Base-by-base conservation (phyloP, 2,329 filamentous ascomycete genomes). In the Hymenoscyphus repandus region DNA sequence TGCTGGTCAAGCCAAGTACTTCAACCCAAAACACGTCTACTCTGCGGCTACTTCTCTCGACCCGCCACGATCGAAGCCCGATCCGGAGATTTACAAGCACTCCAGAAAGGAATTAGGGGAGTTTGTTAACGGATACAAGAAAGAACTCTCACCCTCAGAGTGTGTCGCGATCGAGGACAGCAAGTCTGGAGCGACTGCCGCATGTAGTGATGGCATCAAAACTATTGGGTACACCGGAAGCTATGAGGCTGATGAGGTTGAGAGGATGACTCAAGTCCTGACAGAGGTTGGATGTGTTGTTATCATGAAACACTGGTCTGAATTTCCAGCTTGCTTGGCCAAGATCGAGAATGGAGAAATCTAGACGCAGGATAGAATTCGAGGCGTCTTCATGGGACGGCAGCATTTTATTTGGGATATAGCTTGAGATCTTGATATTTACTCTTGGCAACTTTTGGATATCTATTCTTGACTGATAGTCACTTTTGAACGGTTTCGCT, bases 61-160 rank as follows among this genome's bases (percentile, higher is more conserved):
- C 51, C 81, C 75, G 64, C 90, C 90, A n/a, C 91, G 88, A 49
- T 88, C 83, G 70, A 96, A 96, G 79, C 90, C 90, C 13, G 88
- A 95, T 70, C 90, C 91, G 15, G 88, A 88, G 59, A 86, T 96
- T 71, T 96, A 96, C 74, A n/a, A n/a, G n/a, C n/a, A n/a, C n/a
- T n/a, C n/a, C n/a, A n/a, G n/a, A n/a, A n/a, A n/a, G n/a, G n/a
- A n/a, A n/a, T n/a, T n/a, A n/a, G n/a, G n/a, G n/a, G n/a, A n/a
- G n/a, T n/a, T n/a, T n/a, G n/a, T n/a, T n/a, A n/a, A n/a, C n/a
- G n/a, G n/a, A n/a, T n/a, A n/a, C n/a, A n/a, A n/a, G n/a, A n/a
- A n/a, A n/a, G n/a, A n/a, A n/a, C n/a, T n/a, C n/a, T 11, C 10
- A 5, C 38, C 38, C 18, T 17, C 74, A 42, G 85, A 95, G 75